A percentile compares a stretch with the other conserved stretches of the same genome.
phyloP scores from a whole-genome alignment of 805 yeast species.

The Cyberlindnera meyerae region DNA sequence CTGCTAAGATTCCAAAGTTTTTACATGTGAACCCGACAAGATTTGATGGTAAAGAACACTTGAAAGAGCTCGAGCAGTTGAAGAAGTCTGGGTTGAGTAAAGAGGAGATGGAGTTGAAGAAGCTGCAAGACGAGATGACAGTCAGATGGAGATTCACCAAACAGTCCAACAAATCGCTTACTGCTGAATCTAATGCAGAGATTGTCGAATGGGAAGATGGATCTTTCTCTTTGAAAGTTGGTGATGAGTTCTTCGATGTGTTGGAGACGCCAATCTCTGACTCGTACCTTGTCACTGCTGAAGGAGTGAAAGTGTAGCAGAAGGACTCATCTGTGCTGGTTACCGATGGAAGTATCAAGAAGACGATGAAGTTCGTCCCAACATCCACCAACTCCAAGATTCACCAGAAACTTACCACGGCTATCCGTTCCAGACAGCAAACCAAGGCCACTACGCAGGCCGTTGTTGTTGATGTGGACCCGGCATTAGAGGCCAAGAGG shows the following conservation, averaged over 20 bases:
- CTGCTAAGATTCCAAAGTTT: constrained; percentile 76
- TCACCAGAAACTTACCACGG: constrained; percentile 73
- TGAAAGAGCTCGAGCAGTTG: constrained; percentile 42
- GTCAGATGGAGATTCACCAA: constrained; percentile 91
- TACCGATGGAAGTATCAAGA: constrained; percentile 56
- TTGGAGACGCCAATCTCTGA: constrained; percentile 60
- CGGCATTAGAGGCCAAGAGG: constrained; percentile 60
- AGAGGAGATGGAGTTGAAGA: constrained; percentile 54
- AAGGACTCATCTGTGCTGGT: constrained; percentile 13
- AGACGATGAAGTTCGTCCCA: constrained; percentile 74
- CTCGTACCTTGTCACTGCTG: constrained; percentile 61
- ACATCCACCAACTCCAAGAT: constrained; percentile 84
- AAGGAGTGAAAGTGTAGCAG: constrained; percentile 3
- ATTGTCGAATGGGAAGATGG: constrained; percentile 96
- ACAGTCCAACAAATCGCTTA: constrained; percentile 46
- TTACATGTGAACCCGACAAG: constrained; percentile 80
- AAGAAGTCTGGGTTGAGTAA: constrained; percentile 37
- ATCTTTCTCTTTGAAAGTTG: constrained; percentile 75
- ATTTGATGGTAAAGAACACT: constrained; percentile 70
- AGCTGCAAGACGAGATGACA: constrained; percentile 73
- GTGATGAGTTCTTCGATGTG: constrained; percentile 82
- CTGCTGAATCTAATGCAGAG: constrained; percentile 84
- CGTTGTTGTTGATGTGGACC: constrained; percentile 49
- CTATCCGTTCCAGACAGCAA: constrained; percentile 41
- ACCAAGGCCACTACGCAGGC: constrained; percentile 34